A percentile compares a stretch with the other conserved stretches of the same genome.
Evolutionary conservation across 140 eudicot species (phyloP).

Genomic region (Senecio squalidus): DNA sequence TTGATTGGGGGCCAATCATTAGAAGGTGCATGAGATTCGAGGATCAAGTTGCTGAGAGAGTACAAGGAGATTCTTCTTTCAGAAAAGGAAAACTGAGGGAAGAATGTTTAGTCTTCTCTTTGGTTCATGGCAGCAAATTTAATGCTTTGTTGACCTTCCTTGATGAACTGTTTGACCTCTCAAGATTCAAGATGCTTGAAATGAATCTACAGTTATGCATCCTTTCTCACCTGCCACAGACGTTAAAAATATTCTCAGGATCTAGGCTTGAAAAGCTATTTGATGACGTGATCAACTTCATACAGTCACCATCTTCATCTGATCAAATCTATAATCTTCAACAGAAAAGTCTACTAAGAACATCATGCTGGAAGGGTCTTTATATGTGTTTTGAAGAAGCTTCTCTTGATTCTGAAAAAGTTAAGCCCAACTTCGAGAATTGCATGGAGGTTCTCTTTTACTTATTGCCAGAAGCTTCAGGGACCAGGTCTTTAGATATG

Average conservation of each 20-base stretch:
- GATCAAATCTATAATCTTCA: slow-evolving; percentile 29
- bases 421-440: slow-evolving; percentile 40
- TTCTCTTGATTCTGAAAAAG: slow-evolving; percentile 38
- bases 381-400: slow-evolving; percentile 48
- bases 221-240: slow-evolving; percentile 55
- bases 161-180: slow-evolving; percentile 66
- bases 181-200: slow-evolving; percentile 75
- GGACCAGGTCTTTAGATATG: slow-evolving; percentile 19
- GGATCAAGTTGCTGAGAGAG: slow-evolving; percentile 38
- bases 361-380: slow-evolving; percentile 84
- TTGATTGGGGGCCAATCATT: slow-evolving; percentile 81
- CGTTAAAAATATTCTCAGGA: slow-evolving; percentile 61
- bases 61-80: slow-evolving; percentile 24
- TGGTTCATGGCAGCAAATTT: slow-evolving; percentile 61
- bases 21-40: slow-evolving; percentile 83
- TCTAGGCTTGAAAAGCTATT: slow-evolving; percentile 66
- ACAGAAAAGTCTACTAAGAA: slow-evolving; percentile 46
- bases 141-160: slow-evolving; percentile 66
- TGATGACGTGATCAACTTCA: slow-evolving; percentile 53
- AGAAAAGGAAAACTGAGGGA: slow-evolving; percentile 48
- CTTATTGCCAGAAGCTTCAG: slow-evolving; percentile 39
- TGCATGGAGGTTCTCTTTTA: slow-evolving; percentile 76
- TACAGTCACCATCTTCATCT: slow-evolving; percentile 41
- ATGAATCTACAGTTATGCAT: slow-evolving; percentile 56
- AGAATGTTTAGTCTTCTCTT: slow-evolving; percentile 59